phyloP scores from a whole-genome alignment of 306 rosid genomes.

The Abrus pulchellus region DNA sequence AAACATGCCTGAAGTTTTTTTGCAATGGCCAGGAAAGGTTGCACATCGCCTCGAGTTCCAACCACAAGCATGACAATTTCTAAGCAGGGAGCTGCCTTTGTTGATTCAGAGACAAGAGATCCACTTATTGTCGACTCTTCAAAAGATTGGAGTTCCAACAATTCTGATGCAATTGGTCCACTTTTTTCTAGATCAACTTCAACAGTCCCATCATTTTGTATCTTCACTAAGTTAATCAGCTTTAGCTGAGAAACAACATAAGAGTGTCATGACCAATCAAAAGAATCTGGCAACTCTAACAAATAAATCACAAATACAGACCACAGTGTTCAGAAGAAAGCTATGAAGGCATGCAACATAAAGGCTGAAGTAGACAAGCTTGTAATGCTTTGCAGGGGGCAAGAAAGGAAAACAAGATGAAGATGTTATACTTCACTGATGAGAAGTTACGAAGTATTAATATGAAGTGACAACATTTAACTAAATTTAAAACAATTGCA shows the following conservation, averaged over 20 bases:
- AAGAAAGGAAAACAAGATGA: neutral
- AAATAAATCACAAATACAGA: slow-evolving; percentile 36
- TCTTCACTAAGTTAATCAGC: slow-evolving; percentile 70
- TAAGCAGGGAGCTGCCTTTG: slow-evolving; percentile 67
- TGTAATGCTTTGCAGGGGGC: neutral
- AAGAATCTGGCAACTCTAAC: slow-evolving; percentile 11
- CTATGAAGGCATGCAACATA: slow-evolving; percentile 4
- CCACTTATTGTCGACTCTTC: slow-evolving; percentile 53
- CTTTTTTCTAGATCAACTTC: slow-evolving; percentile 69
- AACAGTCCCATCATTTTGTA: slow-evolving; percentile 85
- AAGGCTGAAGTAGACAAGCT: neutral
- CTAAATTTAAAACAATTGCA: neutral
- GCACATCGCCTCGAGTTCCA: slow-evolving; percentile 96
- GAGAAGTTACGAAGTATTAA: neutral
- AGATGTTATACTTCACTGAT: neutral
- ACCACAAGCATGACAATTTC: slow-evolving; percentile 85
- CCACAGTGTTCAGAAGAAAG: slow-evolving; percentile 21
- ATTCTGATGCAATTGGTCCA: slow-evolving; percentile 71
- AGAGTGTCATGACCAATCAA: slow-evolving; percentile 38
- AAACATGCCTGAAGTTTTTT: slow-evolving; percentile 84
- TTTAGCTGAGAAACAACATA: slow-evolving; percentile 64
- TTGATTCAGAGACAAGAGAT: slow-evolving; percentile 50
- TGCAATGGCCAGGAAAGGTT: slow-evolving; percentile 85
- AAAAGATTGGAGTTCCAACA: slow-evolving; percentile 66
- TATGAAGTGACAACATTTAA: neutral